Conservation (phyloP, 2,329 filamentous ascomycete species). For the Epicoccum nigrum region DNA sequence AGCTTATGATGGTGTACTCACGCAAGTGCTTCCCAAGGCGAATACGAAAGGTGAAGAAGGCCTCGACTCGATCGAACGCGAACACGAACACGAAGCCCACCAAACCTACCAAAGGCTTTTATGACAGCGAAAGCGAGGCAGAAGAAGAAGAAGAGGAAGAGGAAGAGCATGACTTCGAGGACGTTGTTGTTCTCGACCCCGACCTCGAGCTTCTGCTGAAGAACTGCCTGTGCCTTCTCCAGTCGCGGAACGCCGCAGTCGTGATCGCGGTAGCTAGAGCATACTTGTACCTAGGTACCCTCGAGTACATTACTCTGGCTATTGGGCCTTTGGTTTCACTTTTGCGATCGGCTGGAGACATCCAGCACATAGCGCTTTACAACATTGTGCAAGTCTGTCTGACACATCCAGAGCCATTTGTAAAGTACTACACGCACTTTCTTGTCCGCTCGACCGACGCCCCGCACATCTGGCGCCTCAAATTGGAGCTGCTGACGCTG, state of each 20-base stretch:
- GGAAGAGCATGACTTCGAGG: constrained; percentile 58
- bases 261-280: constrained; percentile 85
- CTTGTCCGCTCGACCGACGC: constrained; percentile 81
- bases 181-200: constrained; percentile 70
- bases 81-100: constrained; percentile 43
- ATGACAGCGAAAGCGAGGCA: constrained; percentile 62
- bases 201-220: constrained; percentile 84
- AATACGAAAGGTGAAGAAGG: constrained; percentile 63
- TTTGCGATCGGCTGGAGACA: constrained; percentile 81
- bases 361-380: constrained; percentile 87
- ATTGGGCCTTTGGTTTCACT: constrained; percentile 87
- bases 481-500: constrained; percentile 87
- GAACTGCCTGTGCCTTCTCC: constrained; percentile 80
- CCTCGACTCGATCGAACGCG: constrained; percentile 45
- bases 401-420: constrained; percentile 76
- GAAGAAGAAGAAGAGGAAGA: constrained; percentile 52
- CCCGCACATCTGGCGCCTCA: constrained; percentile 84
- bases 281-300: constrained; percentile 82
- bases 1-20: constrained; percentile 82
- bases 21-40: constrained; percentile 83
- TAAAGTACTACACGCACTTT: constrained; percentile 87
- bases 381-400: constrained; percentile 95
- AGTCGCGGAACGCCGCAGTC: constrained; percentile 91
- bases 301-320: constrained; percentile 74
- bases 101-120: constrained; percentile 71